phyloP scores from a whole-genome alignment of 2,329 filamentous ascomycete genomes.

The Cadophora malorum region DNA sequence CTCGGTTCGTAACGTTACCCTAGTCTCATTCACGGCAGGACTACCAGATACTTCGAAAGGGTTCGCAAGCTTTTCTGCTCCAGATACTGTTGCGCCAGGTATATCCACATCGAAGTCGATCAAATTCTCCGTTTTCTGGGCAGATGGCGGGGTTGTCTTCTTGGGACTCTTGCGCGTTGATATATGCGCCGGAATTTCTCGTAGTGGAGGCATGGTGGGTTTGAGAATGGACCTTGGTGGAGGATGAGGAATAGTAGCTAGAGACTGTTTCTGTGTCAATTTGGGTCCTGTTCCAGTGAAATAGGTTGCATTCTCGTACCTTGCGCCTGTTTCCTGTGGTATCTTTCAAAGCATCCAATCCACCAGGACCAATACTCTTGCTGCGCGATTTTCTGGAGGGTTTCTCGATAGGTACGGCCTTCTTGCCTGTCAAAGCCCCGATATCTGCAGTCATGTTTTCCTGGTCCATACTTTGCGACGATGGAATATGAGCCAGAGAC shows the following conservation, averaged over 20 bases:
- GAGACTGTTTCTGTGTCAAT: slow-evolving; percentile 38
- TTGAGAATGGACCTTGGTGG: slow-evolving; percentile 78
- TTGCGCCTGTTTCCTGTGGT: slow-evolving; percentile 79
- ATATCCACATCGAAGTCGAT: slow-evolving; percentile 41
- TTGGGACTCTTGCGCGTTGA: slow-evolving; percentile 42
- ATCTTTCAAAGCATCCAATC: slow-evolving; percentile 80
- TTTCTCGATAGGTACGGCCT: slow-evolving; percentile 34
- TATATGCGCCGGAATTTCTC: slow-evolving; percentile 65
- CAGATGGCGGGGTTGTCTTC: slow-evolving; percentile 39
- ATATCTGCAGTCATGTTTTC: slow-evolving; percentile 79
- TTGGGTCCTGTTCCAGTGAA: not conserved
- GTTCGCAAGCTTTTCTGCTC: slow-evolving; percentile 52
- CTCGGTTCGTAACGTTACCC: slow-evolving; percentile 71
- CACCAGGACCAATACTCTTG: slow-evolving; percentile 94
- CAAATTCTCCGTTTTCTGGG: slow-evolving; percentile 35
- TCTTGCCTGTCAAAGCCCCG: slow-evolving; percentile 50
- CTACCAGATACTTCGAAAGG: slow-evolving; percentile 54
- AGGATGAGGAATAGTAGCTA: slow-evolving; percentile 47
- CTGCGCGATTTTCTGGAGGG: slow-evolving; percentile 75
- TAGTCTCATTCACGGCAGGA: slow-evolving; percentile 48
- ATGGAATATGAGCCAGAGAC: slow-evolving; percentile 70
- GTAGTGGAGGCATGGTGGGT: slow-evolving; percentile 71
- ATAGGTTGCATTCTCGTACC: slow-evolving; percentile 56
- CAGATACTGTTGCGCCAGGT: slow-evolving; percentile 37
- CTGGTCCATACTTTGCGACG: slow-evolving; percentile 66